Percentiles rank a stretch among this genome's conserved stretches.
These are phyloP conservation scores for Pyrus communis DNA, from an alignment of 306 rosid genomes.

Conservation along the genomic window DNA sequence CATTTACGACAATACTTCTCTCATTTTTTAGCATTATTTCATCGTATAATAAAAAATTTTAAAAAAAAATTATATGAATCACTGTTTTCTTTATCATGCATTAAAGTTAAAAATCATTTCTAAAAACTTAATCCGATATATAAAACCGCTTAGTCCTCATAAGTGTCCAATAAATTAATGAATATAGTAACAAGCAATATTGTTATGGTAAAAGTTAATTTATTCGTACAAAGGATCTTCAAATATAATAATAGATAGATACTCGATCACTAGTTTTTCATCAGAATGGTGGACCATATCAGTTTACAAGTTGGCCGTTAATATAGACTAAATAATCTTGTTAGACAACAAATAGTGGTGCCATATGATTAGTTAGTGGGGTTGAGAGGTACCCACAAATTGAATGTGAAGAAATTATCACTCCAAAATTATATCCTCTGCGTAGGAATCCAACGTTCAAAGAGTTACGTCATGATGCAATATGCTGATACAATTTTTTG, in stretches of 20 bases:
- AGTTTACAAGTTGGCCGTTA: background rate
- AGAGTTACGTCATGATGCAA: background rate
- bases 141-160: background rate
- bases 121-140: background rate
- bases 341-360: background rate
- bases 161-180: background rate
- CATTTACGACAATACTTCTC: background rate
- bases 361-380: background rate
- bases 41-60: too few species aligned
- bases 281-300: conserved; percentile 33
- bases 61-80: too few species aligned
- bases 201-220: too few species aligned
- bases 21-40: too few species aligned
- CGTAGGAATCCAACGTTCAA: background rate
- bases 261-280: background rate
- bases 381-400: background rate
- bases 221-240: too few species aligned
- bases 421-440: background rate
- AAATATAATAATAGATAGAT: background rate
- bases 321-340: background rate
- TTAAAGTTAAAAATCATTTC: background rate
- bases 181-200: too few species aligned
- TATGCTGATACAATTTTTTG: background rate
- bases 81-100: background rate
- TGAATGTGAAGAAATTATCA: background rate